Base-by-base conservation (phyloP, 2,329 filamentous ascomycete genomes). In the Colletotrichum scovillei region DNA sequence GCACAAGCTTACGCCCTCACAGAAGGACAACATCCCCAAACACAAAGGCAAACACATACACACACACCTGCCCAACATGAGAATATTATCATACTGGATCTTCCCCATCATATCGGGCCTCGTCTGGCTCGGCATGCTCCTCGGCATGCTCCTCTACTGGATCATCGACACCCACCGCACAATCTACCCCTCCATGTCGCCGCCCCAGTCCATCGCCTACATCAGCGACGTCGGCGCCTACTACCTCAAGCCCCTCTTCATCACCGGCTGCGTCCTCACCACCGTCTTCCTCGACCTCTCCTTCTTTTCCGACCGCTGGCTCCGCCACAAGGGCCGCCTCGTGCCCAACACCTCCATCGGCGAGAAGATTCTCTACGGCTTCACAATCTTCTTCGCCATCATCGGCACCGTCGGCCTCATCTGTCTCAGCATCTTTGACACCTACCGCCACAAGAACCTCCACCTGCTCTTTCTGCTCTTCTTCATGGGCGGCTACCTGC, bases 401-500 rank as follows among this genome's bases (percentile, higher is more conserved):
- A 83, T 92, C 28, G 97, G 97, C 64, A 95, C 94, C 0, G 87
- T 88, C 0, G 96, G 96, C 4, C 84, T 99, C 57, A 95, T 98
- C 75, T 86, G 95, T 6, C 87, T 99, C 53, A 92, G 92, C 75
- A 92, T 98, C 77, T 98, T 97, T 82, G 95, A 98, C 82, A 97
- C 94, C 0, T 82, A 88, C n/a, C 85, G 86, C 68, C 90, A 98
- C 80, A 87, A 87, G 1, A 82, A 77, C 1, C 80, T 93, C 71
- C 97, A 99, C 81, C 87, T 94, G 78, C 86, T 91, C 2, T 97
- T 97, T 83, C 84, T 99, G 46, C 83, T 90, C 1, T 83, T 98
- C 64, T 99, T 99, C 82, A 94, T 98, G 80, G 91, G 83, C 16
- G 97, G 95, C 42, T 98, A 97, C 81, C 86, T 98, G 67, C 80